Evolutionary conservation across 768 basidiomycete species (phyloP).

Genomic region (Phlebiopsis flavidoalba): DNA sequence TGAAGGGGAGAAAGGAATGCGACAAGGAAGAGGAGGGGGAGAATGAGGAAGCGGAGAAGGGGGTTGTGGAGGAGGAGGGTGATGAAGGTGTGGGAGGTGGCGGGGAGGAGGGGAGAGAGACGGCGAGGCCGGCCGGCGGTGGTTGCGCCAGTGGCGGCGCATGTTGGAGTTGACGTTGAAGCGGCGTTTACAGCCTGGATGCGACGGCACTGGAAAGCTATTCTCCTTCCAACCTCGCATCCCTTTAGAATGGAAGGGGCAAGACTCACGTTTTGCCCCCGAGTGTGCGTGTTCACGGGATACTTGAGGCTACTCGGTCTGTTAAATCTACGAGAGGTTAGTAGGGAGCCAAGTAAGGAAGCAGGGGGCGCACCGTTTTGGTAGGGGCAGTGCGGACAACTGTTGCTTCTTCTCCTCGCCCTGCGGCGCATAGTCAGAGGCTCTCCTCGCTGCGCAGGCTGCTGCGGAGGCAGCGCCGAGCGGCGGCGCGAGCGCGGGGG

Average conservation of each 20-base stretch:
- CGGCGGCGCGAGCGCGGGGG: not conserved
- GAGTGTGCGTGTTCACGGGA: conserved; percentile 66
- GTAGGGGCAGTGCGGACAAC: not conserved
- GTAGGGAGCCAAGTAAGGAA: too few relatives aligned
- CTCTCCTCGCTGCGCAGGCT: not conserved
- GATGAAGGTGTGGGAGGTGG: conserved; percentile 9
- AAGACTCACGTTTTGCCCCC: conserved; percentile 57
- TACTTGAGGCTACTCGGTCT: conserved; percentile 63
- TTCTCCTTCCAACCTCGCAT: not conserved
- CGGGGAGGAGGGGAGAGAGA: conserved; percentile 9
- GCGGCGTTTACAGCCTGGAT: conserved; percentile 66
- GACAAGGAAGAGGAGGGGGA: too few relatives aligned
- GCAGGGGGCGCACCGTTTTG: conserved; percentile 1
- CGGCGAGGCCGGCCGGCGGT: conserved; percentile 32
- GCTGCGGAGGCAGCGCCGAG: not conserved
- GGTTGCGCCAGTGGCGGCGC: conserved; percentile 75
- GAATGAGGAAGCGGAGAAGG: too few relatives aligned
- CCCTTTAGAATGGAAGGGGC: not conserved
- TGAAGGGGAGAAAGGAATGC: too few relatives aligned
- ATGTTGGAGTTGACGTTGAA: conserved; percentile 87
- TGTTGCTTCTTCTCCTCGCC: conserved; percentile 3
- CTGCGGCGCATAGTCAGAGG: too few relatives aligned
- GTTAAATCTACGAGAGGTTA: conserved; percentile 36
- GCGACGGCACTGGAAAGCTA: conserved; percentile 75
- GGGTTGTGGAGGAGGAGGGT: too few relatives aligned